phyloP scores from a whole-genome alignment of 208 protist genomes.

The Acanthamoeba pearcei region DNA sequence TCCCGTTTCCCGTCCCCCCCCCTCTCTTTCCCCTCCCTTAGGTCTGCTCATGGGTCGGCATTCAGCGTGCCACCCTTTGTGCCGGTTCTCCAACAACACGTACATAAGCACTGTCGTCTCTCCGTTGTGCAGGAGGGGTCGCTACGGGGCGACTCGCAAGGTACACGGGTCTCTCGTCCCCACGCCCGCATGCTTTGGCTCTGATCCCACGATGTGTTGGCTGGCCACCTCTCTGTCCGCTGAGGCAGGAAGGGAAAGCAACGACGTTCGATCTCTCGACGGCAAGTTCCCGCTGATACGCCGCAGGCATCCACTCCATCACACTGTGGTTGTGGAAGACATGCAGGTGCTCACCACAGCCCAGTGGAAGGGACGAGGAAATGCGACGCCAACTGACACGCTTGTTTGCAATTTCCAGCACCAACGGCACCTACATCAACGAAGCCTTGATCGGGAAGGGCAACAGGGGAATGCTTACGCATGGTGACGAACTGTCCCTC shows the following conservation, averaged over 20 bases:
- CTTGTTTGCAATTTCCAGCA: not conserved
- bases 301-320: too few relatives aligned
- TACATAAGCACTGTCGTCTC: conserved; percentile 22
- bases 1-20: not conserved
- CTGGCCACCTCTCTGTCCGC: too few relatives aligned
- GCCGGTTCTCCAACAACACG: not conserved
- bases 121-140: not conserved
- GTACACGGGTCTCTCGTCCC: not conserved
- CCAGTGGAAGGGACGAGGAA: not conserved
- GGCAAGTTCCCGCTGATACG: too few relatives aligned
- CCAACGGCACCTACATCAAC: conserved; percentile 18
- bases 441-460: not conserved
- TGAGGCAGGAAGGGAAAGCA: too few relatives aligned
- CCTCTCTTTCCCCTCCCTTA: not conserved
- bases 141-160: not conserved
- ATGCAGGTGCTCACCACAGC: too few relatives aligned
- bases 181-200: too few relatives aligned
- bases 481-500: conserved; percentile 47
- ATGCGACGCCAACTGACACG: not conserved
- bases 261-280: too few relatives aligned
- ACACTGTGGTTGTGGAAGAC: too few relatives aligned
- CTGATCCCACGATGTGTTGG: too few relatives aligned
- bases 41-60: conserved; percentile 17
- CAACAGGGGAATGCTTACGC: not conserved
- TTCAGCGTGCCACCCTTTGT: not conserved